Percentiles rank a stretch among this genome's conserved stretches.
Conservation (phyloP, 1,139 yeast species). For the Scheffersomyces titani region DNA sequence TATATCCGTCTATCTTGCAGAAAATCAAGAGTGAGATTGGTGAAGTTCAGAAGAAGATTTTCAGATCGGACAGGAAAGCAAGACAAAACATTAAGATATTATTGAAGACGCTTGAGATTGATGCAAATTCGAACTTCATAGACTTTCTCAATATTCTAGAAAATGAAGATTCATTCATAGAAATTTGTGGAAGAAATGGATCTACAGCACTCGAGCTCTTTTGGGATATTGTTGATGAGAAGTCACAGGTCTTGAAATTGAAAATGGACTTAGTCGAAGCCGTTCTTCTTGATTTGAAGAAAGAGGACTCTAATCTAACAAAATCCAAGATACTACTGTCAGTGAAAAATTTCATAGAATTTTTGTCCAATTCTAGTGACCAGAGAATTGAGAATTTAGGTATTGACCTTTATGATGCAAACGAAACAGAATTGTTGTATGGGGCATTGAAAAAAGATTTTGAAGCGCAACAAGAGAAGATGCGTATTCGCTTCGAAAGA, state of each 20-base stretch:
- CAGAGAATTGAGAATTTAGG: conserved; percentile 28
- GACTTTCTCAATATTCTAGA: conserved; percentile 55
- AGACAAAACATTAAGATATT: conserved; percentile 58
- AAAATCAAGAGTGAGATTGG: conserved; percentile 38
- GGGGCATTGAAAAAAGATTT: conserved; percentile 27
- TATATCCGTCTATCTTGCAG: conserved; percentile 39
- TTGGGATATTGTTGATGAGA: conserved; percentile 73
- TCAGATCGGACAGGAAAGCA: conserved; percentile 62
- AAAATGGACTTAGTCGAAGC: conserved; percentile 63
- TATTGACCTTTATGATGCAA: conserved; percentile 14
- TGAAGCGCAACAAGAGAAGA: conserved; percentile 15
- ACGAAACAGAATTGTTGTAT: conserved; percentile 27
- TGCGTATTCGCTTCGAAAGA: conserved; percentile 10
- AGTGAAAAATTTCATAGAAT: conserved; percentile 20
- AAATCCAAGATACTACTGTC: conserved; percentile 16
- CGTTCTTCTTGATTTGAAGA: conserved; percentile 38
- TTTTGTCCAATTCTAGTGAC: conserved; percentile 23
- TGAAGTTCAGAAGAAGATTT: conserved; percentile 40
- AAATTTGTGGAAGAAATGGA: conserved; percentile 74
- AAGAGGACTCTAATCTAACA: conserved; percentile 10
- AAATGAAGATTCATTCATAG: conserved; percentile 59
- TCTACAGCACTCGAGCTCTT: conserved; percentile 79
- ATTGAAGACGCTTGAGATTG: conserved; percentile 43
- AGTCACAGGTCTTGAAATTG: conserved; percentile 54
- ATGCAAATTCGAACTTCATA: conserved; percentile 60